Evolutionary conservation across 106 monocot genomes (phyloP).

Genomic region (Dactylorhiza incarnata): DNA sequence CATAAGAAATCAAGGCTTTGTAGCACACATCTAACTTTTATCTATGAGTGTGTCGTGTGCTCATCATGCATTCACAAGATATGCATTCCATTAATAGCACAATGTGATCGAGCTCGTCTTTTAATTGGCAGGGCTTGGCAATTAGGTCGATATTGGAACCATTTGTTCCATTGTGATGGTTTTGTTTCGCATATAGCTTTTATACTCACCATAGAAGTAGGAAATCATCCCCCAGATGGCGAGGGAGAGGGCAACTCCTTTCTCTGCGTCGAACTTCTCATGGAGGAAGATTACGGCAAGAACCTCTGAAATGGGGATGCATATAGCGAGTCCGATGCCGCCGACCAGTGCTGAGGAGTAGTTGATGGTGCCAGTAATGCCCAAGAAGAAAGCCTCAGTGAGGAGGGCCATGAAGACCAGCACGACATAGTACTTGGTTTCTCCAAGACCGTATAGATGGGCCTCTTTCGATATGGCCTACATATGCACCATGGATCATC

Average conservation of each 20-base stretch:
- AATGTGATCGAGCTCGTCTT: neutral
- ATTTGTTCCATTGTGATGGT: neutral
- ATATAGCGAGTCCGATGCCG: constrained; percentile 7
- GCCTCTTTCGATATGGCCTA: constrained; percentile 19
- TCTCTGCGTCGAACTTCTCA: constrained; percentile 2
- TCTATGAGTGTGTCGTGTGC: too few species aligned
- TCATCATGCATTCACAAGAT: too few species aligned
- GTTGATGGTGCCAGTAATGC: constrained; percentile 4
- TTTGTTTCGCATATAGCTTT: neutral
- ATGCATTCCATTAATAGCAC: too few species aligned
- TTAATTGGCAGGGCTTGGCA: neutral
- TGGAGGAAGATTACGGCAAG: constrained; percentile 10
- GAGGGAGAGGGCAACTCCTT: constrained; percentile 12
- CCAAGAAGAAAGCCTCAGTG: constrained; percentile 12
- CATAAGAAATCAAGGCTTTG: too few species aligned
- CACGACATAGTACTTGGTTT: constrained; percentile 14
- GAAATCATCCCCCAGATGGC: constrained; percentile 49
- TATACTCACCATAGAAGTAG: constrained; percentile 51
- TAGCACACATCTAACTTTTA: too few species aligned
- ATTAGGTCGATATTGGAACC: neutral
- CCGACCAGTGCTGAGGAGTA: constrained; percentile 9
- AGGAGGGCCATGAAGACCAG: constrained; percentile 6
- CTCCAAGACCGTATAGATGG: constrained; percentile 6
- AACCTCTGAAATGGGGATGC: constrained; percentile 9
- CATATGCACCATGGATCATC: neutral